Conservation (phyloP, 2,329 filamentous ascomycete species). For the Aspergillus caelatus region DNA sequence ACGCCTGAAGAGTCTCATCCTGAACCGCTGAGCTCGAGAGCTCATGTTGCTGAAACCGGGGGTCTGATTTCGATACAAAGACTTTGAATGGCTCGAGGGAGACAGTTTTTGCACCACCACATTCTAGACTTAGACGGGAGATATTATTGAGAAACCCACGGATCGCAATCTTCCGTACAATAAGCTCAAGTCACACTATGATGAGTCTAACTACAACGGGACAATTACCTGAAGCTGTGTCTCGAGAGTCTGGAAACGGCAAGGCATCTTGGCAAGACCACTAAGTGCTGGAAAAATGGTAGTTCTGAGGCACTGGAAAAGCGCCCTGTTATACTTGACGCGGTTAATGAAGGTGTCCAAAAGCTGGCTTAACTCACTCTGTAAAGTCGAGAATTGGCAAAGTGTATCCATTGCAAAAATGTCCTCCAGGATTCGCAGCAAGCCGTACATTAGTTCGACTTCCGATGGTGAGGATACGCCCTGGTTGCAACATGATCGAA, state of each 20-base stretch:
- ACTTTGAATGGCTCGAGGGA: not conserved
- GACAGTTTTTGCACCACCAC: not conserved
- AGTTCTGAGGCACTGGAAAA: conserved; percentile 28
- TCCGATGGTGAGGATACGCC: conserved; percentile 27
- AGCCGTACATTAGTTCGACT: conserved; percentile 29
- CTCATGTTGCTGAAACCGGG: conserved; percentile 15
- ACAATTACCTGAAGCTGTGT: conserved; percentile 36
- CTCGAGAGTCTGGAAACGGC: conserved; percentile 26
- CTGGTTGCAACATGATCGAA: conserved; percentile 25
- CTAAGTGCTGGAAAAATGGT: conserved; percentile 29
- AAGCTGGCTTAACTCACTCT: conserved; percentile 32
- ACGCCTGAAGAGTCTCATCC: conserved; percentile 26
- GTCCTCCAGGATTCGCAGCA: conserved; percentile 35
- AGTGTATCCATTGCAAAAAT: conserved; percentile 30
- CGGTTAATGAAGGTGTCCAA: conserved; percentile 30
- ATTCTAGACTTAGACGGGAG: not conserved
- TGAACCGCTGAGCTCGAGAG: conserved; percentile 11
- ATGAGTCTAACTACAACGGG: not conserved
- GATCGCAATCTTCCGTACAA: conserved; percentile 26
- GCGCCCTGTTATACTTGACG: conserved; percentile 21
- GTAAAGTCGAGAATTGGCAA: conserved; percentile 28
- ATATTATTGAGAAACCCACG: conserved; percentile 18
- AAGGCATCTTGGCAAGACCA: conserved; percentile 25
- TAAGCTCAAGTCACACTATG: conserved; percentile 18
- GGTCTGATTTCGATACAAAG: not conserved